Conservation (phyloP, 495 filamentous ascomycete species). For the Chlorociboria aeruginascens region DNA sequence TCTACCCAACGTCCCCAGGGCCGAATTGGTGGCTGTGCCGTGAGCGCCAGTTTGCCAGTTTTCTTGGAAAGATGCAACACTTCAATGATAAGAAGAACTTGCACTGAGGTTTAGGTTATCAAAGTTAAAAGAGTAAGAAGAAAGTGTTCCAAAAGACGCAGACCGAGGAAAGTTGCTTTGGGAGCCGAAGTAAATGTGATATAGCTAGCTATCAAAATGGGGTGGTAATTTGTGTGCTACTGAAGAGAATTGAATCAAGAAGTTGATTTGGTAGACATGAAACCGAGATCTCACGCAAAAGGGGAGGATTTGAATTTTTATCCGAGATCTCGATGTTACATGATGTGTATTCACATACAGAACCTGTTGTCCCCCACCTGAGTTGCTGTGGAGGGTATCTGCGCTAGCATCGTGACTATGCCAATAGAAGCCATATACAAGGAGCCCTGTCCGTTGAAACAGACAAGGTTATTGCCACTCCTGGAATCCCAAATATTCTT, state of each 20-base stretch:
- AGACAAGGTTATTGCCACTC: slow-evolving; percentile 11
- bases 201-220: not conserved
- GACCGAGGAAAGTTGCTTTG: not conserved
- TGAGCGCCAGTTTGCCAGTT: slow-evolving; percentile 22
- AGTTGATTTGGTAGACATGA: not conserved
- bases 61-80: slow-evolving; percentile 21
- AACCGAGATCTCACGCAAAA: slow-evolving; percentile 9
- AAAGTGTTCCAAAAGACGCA: not conserved
- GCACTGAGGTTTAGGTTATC: not conserved
- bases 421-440: slow-evolving; percentile 11
- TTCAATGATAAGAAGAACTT: not conserved
- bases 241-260: not conserved
- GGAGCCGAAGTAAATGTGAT: not conserved
- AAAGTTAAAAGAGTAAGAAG: slow-evolving; percentile 1
- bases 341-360: slow-evolving; percentile 19
- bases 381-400: slow-evolving; percentile 9
- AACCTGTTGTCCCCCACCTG: slow-evolving; percentile 10
- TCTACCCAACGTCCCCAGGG: slow-evolving; percentile 21
- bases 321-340: slow-evolving; percentile 7
- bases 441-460: slow-evolving; percentile 11
- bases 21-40: slow-evolving; percentile 18
- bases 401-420: slow-evolving; percentile 6
- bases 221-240: not conserved
- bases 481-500: not conserved
- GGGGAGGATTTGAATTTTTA: slow-evolving; percentile 16